phyloP scores from a whole-genome alignment of 257 asterid species.

The Penstemon barbatus region DNA sequence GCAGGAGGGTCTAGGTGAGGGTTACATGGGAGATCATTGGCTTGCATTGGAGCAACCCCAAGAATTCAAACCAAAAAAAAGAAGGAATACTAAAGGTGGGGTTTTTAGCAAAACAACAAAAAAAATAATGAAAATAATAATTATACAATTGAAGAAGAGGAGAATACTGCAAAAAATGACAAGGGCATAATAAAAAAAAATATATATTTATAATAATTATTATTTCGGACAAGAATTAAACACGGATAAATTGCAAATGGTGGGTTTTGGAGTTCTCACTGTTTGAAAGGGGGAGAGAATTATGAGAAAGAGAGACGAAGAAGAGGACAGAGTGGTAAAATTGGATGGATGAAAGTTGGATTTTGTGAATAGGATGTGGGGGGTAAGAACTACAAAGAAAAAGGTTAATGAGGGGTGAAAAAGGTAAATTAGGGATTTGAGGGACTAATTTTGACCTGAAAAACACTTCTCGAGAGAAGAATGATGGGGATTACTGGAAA shows the following conservation, averaged over 20 bases:
- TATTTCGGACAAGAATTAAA: neutral
- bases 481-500: neutral
- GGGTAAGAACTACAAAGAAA: neutral
- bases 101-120: conserved; percentile 25
- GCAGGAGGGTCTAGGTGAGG: conserved; percentile 36
- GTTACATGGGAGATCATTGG: conserved; percentile 49
- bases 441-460: conserved; percentile 11
- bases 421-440: conserved; percentile 11
- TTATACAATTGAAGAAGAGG: conserved; percentile 15
- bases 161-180: conserved; percentile 25
- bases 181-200: conserved; percentile 21
- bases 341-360: conserved; percentile 32
- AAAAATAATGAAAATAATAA: neutral
- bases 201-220: neutral
- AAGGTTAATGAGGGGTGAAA: conserved; percentile 3
- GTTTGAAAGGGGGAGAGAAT: conserved; percentile 21
- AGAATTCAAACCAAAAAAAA: conserved; percentile 24
- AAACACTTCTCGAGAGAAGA: neutral
- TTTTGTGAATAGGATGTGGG: conserved; percentile 29
- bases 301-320: conserved; percentile 20
- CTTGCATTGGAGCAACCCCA: conserved; percentile 47
- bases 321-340: conserved; percentile 20
- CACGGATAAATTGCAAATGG: conserved; percentile 19
- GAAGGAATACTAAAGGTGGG: conserved; percentile 29
- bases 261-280: conserved; percentile 30